These are phyloP conservation scores for Fusarium abutilonis DNA, from an alignment of 2,329 filamentous ascomycete species.

Conservation along the genomic window DNA sequence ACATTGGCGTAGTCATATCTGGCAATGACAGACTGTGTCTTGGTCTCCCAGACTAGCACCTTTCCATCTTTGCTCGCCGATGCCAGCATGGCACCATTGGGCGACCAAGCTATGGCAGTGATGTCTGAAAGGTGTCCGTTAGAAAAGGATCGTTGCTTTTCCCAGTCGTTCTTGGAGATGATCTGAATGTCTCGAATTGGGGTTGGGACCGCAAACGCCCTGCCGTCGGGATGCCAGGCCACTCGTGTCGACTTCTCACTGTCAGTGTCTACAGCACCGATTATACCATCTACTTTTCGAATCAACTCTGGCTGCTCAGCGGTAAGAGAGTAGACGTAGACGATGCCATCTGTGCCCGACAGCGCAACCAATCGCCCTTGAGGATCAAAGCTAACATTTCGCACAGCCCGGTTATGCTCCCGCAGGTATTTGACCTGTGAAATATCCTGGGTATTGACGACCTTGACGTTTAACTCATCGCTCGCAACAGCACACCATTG, in stretches of 20 bases:
- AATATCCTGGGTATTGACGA: slow-evolving; percentile 85
- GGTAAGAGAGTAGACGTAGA: slow-evolving; percentile 89
- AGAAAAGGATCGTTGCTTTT: slow-evolving; percentile 81
- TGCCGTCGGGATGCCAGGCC: slow-evolving; percentile 93
- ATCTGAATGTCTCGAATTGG: slow-evolving; percentile 85
- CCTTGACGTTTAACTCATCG: slow-evolving; percentile 90
- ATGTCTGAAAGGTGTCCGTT: slow-evolving; percentile 85
- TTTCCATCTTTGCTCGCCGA: slow-evolving; percentile 74
- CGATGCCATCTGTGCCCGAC: slow-evolving; percentile 86
- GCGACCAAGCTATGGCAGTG: slow-evolving; percentile 90
- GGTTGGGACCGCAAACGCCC: slow-evolving; percentile 87
- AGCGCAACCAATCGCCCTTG: slow-evolving; percentile 79
- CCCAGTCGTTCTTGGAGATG: slow-evolving; percentile 89
- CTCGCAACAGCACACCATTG: slow-evolving; percentile 96
- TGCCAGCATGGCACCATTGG: slow-evolving; percentile 88
- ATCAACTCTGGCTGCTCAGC: slow-evolving; percentile 83
- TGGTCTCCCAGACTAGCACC: slow-evolving; percentile 87
- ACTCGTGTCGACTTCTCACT: slow-evolving; percentile 75
- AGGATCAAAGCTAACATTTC: slow-evolving; percentile 89
- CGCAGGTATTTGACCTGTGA: slow-evolving; percentile 79
- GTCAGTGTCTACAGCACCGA: slow-evolving; percentile 80
- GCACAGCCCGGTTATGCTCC: slow-evolving; percentile 87
- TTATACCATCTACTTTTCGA: slow-evolving; percentile 85
- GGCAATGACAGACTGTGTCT: slow-evolving; percentile 82
- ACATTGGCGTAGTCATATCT: slow-evolving; percentile 84